Conservation (phyloP, 2,329 filamentous ascomycete genomes). For the Penicillium sp. region DNA sequence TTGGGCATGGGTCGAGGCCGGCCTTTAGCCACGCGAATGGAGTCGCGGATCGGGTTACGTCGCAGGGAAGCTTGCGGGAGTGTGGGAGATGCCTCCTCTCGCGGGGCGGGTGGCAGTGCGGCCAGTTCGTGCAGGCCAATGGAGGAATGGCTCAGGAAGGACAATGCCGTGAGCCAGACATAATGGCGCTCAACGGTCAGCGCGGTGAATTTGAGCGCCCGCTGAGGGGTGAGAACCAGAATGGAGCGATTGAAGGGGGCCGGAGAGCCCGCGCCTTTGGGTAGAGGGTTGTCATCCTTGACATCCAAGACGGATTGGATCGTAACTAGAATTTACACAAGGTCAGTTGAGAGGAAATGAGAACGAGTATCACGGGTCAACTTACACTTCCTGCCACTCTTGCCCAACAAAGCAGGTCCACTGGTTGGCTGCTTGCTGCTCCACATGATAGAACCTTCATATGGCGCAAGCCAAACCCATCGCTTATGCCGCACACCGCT, state of each 20-base stretch:
- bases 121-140: conserved; percentile 75
- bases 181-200: conserved; percentile 81
- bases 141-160: conserved; percentile 88
- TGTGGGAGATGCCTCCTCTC: conserved; percentile 40
- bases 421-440: conserved; percentile 94
- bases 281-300: conserved; percentile 84
- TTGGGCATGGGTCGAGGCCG: conserved; percentile 49
- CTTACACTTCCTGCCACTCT: conserved; percentile 91
- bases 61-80: conserved; percentile 49
- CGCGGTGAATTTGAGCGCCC: conserved; percentile 93
- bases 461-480: conserved; percentile 98
- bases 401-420: conserved; percentile 84
- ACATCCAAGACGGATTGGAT: conserved; percentile 98
- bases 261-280: conserved; percentile 60
- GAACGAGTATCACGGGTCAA: conserved; percentile 25
- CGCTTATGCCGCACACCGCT: conserved; percentile 78
- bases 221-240: conserved; percentile 85
- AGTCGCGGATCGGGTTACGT: conserved; percentile 72
- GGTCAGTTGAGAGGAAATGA: conserved; percentile 4
- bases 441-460: conserved; percentile 95
- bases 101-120: conserved; percentile 54
- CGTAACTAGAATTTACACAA: conserved; percentile 57
- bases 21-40: conserved; percentile 82
- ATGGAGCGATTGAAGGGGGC: conserved; percentile 86
- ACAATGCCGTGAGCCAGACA: conserved; percentile 89